Base-by-base conservation (phyloP, 306 rosid genomes). In the Urtica urens region DNA sequence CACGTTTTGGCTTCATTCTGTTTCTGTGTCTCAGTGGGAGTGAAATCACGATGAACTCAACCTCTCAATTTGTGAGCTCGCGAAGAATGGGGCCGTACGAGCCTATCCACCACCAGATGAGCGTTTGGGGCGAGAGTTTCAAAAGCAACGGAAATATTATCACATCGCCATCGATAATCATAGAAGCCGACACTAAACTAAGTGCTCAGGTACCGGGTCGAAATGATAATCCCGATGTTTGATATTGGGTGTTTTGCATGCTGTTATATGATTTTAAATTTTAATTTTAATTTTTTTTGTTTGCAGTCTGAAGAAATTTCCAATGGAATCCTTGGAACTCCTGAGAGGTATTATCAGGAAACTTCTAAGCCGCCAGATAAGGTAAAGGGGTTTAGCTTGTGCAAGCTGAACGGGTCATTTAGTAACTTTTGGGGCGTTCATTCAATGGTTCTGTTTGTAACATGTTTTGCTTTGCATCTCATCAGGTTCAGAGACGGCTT, bases 401-500 rank as follows among this genome's bases (percentile, higher is more conserved):
- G 40, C n/a, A n/a, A n/a, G n/a, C n/a, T n/a, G n/a, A n/a, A n/a
- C n/a, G n/a, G n/a, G n/a, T n/a, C n/a, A n/a, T n/a, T n/a, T n/a
- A n/a, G n/a, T n/a, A n/a, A n/a, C n/a, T n/a, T n/a, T n/a, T n/a
- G n/a, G n/a, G n/a, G n/a, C n/a, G n/a, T n/a, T n/a, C n/a, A n/a
- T 14, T 35, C n/a, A 2, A 35, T 35, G 40, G 15, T 35, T 13
- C 6, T 28, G 33, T 28, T 28, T 28, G 33, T 28, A 10, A 10
- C 6, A 28, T 7, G 40, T 35, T 35, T 0, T 35, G 0, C 5
- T 35, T 0, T 7, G 4, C n/a, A 9, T 35, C n/a, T 13, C 40
- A 35, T 72, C 81, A 88, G 97, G 71, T 71, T 27, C 93, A 78
- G 67, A 79, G 97, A 64, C 81, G 97, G 34, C 97, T 81, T 25